Evolutionary conservation across 106 monocot species (phyloP).

Genomic region (Narthecium ossifragum): DNA sequence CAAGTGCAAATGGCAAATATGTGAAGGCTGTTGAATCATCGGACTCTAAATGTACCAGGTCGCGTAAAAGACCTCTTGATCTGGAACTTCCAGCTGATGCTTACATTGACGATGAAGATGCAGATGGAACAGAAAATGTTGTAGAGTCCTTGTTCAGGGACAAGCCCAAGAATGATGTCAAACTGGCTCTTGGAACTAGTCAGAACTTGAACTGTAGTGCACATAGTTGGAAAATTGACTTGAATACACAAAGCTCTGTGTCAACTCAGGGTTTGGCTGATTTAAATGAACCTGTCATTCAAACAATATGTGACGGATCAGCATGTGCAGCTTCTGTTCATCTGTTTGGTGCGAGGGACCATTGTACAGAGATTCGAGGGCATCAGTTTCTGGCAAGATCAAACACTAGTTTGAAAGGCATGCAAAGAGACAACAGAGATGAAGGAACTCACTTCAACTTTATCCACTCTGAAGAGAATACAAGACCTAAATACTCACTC

Average conservation of each 20-base stretch:
- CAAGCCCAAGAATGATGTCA: slow-evolving; percentile 14
- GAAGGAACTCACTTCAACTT: slow-evolving; percentile 12
- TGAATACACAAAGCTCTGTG: neutral
- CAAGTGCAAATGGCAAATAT: slow-evolving; percentile 11
- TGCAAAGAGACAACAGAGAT: slow-evolving; percentile 9
- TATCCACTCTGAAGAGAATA: slow-evolving; percentile 14
- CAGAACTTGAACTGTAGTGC: neutral
- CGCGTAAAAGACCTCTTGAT: slow-evolving; percentile 37
- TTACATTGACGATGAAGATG: slow-evolving; percentile 41
- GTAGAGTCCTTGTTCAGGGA: slow-evolving; percentile 10
- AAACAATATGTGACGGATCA: slow-evolving; percentile 6
- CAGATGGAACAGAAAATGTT: slow-evolving; percentile 13
- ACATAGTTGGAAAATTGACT: slow-evolving; percentile 4
- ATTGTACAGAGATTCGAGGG: slow-evolving; percentile 11
- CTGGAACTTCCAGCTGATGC: slow-evolving; percentile 47
- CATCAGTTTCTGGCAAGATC: slow-evolving; percentile 6
- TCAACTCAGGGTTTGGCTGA: slow-evolving; percentile 7
- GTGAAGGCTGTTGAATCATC: slow-evolving; percentile 4
- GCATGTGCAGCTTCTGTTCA: slow-evolving; percentile 10
- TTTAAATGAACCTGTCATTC: slow-evolving; percentile 37
- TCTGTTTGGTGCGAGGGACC: slow-evolving; percentile 7
- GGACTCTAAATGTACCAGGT: slow-evolving; percentile 2
- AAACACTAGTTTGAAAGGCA: slow-evolving; percentile 1
- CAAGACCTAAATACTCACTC: slow-evolving; percentile 8
- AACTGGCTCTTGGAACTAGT: slow-evolving; percentile 20